phyloP scores from a whole-genome alignment of 257 asterid genomes.

The Solanum piurae region DNA sequence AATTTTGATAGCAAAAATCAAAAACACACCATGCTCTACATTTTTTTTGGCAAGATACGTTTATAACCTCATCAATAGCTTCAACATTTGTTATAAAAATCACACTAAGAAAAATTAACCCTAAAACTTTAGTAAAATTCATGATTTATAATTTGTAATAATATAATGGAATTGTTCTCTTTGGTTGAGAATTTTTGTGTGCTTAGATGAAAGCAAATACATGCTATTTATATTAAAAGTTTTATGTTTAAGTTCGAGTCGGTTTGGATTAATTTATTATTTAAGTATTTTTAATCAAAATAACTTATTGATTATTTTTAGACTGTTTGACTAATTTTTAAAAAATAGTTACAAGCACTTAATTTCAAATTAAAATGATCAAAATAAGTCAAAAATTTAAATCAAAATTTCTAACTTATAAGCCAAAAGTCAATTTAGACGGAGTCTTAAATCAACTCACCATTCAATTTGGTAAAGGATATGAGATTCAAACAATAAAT shows the following conservation, averaged over 20 bases:
- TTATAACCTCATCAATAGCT: background rate
- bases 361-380: too few relatives aligned
- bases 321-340: too few relatives aligned
- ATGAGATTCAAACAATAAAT: too few relatives aligned
- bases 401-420: too few relatives aligned
- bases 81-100: background rate
- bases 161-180: too few relatives aligned
- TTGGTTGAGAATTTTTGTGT: background rate
- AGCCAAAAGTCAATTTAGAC: too few relatives aligned
- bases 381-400: too few relatives aligned
- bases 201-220: background rate
- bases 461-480: too few relatives aligned
- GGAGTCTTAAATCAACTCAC: too few relatives aligned
- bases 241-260: background rate
- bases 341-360: too few relatives aligned
- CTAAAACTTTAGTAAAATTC: background rate
- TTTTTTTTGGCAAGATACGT: background rate
- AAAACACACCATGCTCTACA: background rate
- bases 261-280: background rate
- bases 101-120: background rate
- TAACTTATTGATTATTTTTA: too few relatives aligned
- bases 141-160: background rate
- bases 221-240: background rate
- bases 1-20: background rate
- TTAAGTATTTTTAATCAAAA: too few relatives aligned